Percentiles rank a stretch among this genome's conserved stretches.
phyloP scores from a whole-genome alignment of 2,329 filamentous ascomycete species.

The Fusarium miscanthi region DNA sequence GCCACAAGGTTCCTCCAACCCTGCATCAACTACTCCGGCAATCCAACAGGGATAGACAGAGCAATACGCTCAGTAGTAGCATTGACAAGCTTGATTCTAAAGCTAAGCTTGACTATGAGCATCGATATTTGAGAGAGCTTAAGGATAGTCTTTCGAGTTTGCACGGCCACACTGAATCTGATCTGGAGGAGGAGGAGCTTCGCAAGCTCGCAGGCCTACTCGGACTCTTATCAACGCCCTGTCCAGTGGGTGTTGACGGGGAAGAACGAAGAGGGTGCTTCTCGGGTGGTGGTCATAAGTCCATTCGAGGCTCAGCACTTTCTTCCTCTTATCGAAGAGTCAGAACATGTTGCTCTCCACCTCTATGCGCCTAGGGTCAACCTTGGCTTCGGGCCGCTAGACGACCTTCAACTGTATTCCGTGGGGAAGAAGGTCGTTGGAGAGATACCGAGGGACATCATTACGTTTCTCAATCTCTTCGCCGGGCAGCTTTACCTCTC shows the following conservation, averaged over 20 bases:
- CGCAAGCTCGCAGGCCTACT: background rate
- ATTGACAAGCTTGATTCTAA: conserved; percentile 14
- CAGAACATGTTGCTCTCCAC: conserved; percentile 54
- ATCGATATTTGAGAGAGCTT: conserved; percentile 19
- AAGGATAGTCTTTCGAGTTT: conserved; percentile 22
- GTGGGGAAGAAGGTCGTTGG: background rate
- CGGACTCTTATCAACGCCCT: conserved; percentile 38
- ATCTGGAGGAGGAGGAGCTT: background rate
- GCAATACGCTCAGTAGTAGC: background rate
- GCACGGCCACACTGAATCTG: background rate
- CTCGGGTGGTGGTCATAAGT: conserved; percentile 56
- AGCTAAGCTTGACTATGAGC: conserved; percentile 20
- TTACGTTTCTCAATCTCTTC: conserved; percentile 70
- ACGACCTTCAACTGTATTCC: conserved; percentile 34
- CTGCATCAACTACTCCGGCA: background rate
- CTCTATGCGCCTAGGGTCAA: conserved; percentile 61
- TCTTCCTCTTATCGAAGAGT: conserved; percentile 52
- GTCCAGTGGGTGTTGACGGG: conserved; percentile 41
- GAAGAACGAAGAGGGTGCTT: background rate
- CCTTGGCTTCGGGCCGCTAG: conserved; percentile 37
- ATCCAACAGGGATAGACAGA: background rate
- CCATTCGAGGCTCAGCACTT: conserved; percentile 69
- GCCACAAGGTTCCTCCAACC: accelerated
- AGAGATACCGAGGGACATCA: conserved; percentile 45
- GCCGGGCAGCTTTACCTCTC: conserved; percentile 74